phyloP scores from a whole-genome alignment of 805 yeast genomes.

The Grigorovia jiainica region DNA sequence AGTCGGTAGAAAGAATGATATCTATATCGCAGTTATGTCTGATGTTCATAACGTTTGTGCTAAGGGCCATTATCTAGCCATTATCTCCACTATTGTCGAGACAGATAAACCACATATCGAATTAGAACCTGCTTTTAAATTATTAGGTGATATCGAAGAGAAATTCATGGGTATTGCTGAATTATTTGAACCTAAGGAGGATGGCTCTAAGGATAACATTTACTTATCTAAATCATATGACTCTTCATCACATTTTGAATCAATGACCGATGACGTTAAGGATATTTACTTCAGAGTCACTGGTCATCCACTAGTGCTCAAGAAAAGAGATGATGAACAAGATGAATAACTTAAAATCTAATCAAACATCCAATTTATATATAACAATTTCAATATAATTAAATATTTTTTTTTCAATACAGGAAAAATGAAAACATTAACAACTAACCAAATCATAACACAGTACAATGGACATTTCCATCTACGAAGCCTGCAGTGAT shows the following conservation, averaged over 20 bases:
- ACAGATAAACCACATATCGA: conserved; percentile 89
- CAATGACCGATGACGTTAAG: conserved; percentile 93
- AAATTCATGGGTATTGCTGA: conserved; percentile 93
- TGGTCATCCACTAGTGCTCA: conserved; percentile 83
- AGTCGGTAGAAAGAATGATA: conserved; percentile 85
- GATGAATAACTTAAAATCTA: not conserved
- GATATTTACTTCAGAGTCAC: conserved; percentile 86
- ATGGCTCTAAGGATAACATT: conserved; percentile 71
- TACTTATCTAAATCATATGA: conserved; percentile 86
- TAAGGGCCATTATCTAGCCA: conserved; percentile 83
- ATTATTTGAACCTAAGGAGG: conserved; percentile 74
- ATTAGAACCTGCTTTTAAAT: conserved; percentile 85
- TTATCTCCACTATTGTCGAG: conserved; percentile 88
- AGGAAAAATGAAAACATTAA: too few relatives aligned
- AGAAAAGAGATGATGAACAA: conserved; percentile 45
- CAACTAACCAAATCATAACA: too few relatives aligned
- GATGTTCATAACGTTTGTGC: conserved; percentile 85
- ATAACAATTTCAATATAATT: too few relatives aligned
- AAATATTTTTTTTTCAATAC: too few relatives aligned
- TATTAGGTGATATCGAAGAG: conserved; percentile 70
- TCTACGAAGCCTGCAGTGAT: conserved; percentile 26
- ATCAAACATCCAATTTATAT: too few relatives aligned
- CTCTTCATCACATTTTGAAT: conserved; percentile 89
- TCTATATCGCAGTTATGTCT: conserved; percentile 85
- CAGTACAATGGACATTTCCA: conserved; percentile 3